phyloP scores from a whole-genome alignment of 225 moss, liverwort and hornwort genomes.

The Antitrichia curtipendula region DNA sequence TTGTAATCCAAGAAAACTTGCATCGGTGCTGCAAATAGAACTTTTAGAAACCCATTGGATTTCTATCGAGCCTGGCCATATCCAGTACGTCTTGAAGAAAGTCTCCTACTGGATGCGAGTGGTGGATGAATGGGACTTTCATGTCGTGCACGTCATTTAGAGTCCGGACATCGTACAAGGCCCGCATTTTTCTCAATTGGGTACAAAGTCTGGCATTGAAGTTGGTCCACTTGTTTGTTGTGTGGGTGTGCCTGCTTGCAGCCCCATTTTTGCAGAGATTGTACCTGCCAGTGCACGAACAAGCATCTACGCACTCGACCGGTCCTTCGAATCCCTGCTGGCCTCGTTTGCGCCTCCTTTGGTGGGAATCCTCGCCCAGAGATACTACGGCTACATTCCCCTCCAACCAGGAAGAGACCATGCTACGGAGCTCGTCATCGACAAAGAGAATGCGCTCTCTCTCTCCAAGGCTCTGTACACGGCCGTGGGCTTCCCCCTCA shows the following conservation, averaged over 20 bases:
- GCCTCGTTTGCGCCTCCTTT: constrained; percentile 77
- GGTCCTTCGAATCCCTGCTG: constrained; percentile 66
- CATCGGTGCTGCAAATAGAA: not conserved
- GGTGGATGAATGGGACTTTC: not conserved
- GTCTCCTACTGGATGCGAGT: not conserved
- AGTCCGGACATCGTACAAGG: not conserved
- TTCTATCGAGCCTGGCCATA: not conserved
- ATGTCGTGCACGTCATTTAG: not conserved
- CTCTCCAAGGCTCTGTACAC: constrained; percentile 83
- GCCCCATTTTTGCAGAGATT: constrained; percentile 95
- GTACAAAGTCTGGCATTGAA: not conserved
- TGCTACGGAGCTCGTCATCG: constrained; percentile 13
- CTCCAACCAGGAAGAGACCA: constrained; percentile 16
- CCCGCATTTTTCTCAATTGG: not conserved
- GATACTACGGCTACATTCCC: constrained; percentile 59
- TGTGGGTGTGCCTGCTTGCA: constrained; percentile 3
- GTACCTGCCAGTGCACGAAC: constrained; percentile 81
- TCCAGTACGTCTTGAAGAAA: not conserved
- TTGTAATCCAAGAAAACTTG: not conserved
- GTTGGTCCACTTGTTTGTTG: not conserved
- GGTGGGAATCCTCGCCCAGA: constrained; percentile 74
- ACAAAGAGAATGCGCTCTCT: constrained; percentile 62
- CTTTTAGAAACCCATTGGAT: not conserved
- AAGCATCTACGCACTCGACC: constrained; percentile 77
- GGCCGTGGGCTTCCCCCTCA: constrained; percentile 51